Evolutionary conservation across 2,329 filamentous ascomycete species (phyloP).

Genomic region (Hymenoscyphus linearis): DNA sequence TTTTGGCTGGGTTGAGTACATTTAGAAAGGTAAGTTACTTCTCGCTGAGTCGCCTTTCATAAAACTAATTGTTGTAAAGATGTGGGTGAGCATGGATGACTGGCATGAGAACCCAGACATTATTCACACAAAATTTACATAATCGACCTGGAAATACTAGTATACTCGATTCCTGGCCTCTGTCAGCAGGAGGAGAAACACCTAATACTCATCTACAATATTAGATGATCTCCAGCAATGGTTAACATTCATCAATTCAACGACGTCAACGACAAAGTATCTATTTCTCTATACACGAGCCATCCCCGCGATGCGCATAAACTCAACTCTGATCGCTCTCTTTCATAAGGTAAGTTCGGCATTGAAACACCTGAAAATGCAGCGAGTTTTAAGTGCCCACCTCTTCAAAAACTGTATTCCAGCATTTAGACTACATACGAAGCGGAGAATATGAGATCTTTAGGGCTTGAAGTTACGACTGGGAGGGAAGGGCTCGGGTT

Average conservation of each 20-base stretch:
- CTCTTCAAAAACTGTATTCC: too few species aligned
- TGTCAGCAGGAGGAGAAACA: background rate
- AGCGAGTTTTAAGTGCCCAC: background rate
- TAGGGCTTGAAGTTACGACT: background rate
- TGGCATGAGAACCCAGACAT: constrained; percentile 99
- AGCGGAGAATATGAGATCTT: background rate
- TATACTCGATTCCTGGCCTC: background rate
- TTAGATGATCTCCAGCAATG: background rate
- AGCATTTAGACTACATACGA: background rate
- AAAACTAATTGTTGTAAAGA: constrained; percentile 47
- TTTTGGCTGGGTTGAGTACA: constrained; percentile 91
- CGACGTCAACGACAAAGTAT: background rate
- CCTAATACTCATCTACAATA: background rate
- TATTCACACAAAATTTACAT: constrained; percentile 97
- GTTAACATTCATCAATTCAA: background rate
- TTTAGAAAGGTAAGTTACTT: constrained; percentile 78
- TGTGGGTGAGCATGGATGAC: constrained; percentile 99
- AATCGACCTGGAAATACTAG: constrained; percentile 1
- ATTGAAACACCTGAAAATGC: background rate
- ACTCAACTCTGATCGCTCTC: background rate
- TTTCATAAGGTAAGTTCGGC: background rate
- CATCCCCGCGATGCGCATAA: too few species aligned
- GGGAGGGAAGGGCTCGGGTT: background rate
- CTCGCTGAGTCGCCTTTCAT: background rate
- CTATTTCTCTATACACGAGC: background rate